Evolutionary conservation across 2,329 filamentous ascomycete genomes (phyloP), one percentile per base, ranked within the genome.

Genomic region (Pseudogymnoascus sp.): DNA sequence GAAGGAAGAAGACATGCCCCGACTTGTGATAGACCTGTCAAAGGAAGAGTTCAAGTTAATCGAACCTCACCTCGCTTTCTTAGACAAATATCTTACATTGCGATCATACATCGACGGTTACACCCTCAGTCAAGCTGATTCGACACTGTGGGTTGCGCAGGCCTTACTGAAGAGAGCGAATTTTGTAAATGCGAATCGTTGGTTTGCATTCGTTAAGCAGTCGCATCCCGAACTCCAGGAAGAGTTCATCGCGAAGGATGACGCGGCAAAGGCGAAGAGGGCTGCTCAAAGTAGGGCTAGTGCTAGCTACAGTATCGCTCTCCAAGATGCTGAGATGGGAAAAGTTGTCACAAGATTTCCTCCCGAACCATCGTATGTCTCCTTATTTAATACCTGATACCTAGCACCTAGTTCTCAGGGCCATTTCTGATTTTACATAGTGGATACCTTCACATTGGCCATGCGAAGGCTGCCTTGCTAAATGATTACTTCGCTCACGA

Each of bases 401-500:
- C 14, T n/a, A 2, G 40, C 14, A 23, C 34, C 6, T 46, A 11
- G 14, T 28, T 34, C 40, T 21, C 18, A 3, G 2, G 31, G 28
- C n/a, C 12, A 50, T 11, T 61, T 60, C 63, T 72, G 63, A 68
- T 60, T 63, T 31, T 14, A 40, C 23, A 63, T 25, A 73, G 68
- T 68, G 92, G 92, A 66, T 96, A 96, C 74, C 85, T 97, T 53
- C 93, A 97, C 78, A 96, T 97, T 67, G 93, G 93, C 28, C 93
- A 97, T 79, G 91, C 92, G 69, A 97, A 97, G 79, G 92, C 92
- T 28, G 92, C 91, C 5, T 82, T 96, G 63, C 85, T 97, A 63
- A 96, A 95, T 79, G 93, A 97, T 75, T 97, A 96, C 82, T 97
- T 97, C 70, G 93, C 92, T 50, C 92, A 97, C 76, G 89, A 92